Base-by-base conservation (phyloP, 331 rosid genomes). In the Quercus tomentella region DNA sequence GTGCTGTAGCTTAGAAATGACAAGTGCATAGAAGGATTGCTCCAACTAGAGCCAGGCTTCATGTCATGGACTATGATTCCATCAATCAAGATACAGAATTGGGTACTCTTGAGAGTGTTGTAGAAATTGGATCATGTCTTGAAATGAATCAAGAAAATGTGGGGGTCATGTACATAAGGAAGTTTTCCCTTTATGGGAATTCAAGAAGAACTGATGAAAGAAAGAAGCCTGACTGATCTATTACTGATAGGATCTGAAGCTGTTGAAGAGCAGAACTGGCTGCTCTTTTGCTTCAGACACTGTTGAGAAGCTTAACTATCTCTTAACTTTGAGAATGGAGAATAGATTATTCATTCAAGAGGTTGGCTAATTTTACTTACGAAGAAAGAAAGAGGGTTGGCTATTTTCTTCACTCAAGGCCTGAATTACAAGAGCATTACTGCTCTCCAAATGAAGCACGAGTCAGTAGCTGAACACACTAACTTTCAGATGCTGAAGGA, bases 151-250 rank as follows among this genome's bases (percentile, higher is more conserved):
- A 76, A 25, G 82, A 82, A 74, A 55, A 79, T 26, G 73, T 26
- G 83, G 8, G 76, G 45, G 12, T 35, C 54, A 69, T 20, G 66
- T 72, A 57, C 7, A 4, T 83, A 83, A 70, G 71, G 63, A 0
- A 82, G 77, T 57, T 75, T 80, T 21, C 45, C 45, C 45, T 57
- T 28, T 72, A 75, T 78, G 81, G 76, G 74, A 70, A 84, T 88
- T 80, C 92, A 90, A 88, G 92, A 74, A 73, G 89, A 87, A 77
- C 54, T 89, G 70, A 91, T 85, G 92, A 87, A 88, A 78, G 91
- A 89, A 35, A 83, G 77, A 7, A 84, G 91, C 75, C 78, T 86
- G 66, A 82, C 54, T 67, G 90, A 91, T 87, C 91, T 89, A 22
- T 79, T 91, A 75, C 54, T 89, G 76, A 79, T 80, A 52, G 92